Percentiles rank a stretch among this genome's conserved stretches.
Conservation (phyloP, 306 rosid genomes). For the Ormosia emarginata region DNA sequence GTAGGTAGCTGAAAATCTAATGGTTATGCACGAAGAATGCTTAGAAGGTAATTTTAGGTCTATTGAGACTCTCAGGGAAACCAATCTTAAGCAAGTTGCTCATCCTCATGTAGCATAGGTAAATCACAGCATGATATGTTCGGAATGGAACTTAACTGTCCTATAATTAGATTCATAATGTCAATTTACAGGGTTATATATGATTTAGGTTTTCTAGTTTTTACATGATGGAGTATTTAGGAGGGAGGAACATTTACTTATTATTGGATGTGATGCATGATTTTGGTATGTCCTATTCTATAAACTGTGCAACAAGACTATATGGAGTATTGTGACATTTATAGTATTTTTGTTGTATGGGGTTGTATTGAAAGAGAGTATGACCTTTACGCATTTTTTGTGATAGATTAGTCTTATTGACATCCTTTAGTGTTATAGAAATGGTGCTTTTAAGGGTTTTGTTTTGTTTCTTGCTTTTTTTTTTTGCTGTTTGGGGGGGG, state of each 20-base stretch:
- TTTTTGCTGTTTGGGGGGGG: too few species aligned
- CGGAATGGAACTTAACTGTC: background rate
- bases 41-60: constrained; percentile 47
- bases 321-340: background rate
- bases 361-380: background rate
- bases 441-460: too few species aligned
- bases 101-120: constrained; percentile 53
- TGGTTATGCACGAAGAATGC: constrained; percentile 65
- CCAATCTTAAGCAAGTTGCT: constrained; percentile 30
- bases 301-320: background rate
- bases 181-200: background rate
- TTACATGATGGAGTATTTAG: background rate
- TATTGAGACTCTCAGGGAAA: constrained; percentile 47
- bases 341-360: background rate
- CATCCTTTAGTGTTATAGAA: background rate
- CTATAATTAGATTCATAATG: background rate
- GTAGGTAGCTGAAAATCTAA: constrained; percentile 60
- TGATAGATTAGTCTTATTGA: background rate
- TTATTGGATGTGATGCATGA: background rate
- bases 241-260: background rate
- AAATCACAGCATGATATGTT: background rate
- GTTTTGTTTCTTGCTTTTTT: too few species aligned
- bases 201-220: background rate
- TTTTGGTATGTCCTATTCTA: background rate
- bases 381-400: background rate